A percentile compares a stretch with the other conserved stretches of the same genome.
phyloP scores from a whole-genome alignment of 2,329 filamentous ascomycete species.

The Talaromyces amestolkiae region DNA sequence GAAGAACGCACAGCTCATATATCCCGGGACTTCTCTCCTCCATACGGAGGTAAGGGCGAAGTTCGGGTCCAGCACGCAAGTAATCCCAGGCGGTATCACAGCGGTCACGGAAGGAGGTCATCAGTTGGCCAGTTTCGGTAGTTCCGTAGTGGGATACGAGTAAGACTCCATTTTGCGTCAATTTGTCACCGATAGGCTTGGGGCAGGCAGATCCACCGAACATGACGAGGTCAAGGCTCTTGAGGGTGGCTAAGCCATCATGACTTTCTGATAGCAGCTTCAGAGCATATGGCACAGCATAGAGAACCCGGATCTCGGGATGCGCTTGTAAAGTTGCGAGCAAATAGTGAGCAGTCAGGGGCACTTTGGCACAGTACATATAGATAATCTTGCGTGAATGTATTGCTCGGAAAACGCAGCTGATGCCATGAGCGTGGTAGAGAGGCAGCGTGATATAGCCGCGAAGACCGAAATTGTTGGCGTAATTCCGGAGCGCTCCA shows the following conservation, averaged over 20 bases:
- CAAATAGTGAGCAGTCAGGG: conserved; percentile 8
- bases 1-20: conserved; percentile 37
- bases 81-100: conserved; percentile 63
- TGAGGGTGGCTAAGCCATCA: background rate
- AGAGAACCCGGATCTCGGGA: background rate
- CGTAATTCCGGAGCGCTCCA: conserved; percentile 3
- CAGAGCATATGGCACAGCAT: conserved; percentile 10
- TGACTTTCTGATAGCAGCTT: conserved; percentile 1
- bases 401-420: background rate
- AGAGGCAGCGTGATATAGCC: conserved; percentile 10
- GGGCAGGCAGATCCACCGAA: background rate
- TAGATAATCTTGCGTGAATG: background rate
- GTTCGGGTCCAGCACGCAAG: conserved; percentile 44
- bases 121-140: conserved; percentile 61
- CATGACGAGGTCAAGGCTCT: background rate
- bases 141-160: conserved; percentile 56
- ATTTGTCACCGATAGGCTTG: background rate
- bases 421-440: conserved; percentile 8
- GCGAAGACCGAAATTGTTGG: conserved; percentile 9
- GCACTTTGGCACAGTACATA: conserved; percentile 1
- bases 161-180: background rate
- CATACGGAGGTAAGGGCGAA: conserved; percentile 44
- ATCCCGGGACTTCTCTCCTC: conserved; percentile 37
- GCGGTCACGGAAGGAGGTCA: conserved; percentile 56
- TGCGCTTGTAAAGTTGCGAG: conserved; percentile 8